These are phyloP conservation scores for Dysphania ambrosioides DNA, from an alignment of 148 eudicot genomes.

Conservation along the genomic window DNA sequence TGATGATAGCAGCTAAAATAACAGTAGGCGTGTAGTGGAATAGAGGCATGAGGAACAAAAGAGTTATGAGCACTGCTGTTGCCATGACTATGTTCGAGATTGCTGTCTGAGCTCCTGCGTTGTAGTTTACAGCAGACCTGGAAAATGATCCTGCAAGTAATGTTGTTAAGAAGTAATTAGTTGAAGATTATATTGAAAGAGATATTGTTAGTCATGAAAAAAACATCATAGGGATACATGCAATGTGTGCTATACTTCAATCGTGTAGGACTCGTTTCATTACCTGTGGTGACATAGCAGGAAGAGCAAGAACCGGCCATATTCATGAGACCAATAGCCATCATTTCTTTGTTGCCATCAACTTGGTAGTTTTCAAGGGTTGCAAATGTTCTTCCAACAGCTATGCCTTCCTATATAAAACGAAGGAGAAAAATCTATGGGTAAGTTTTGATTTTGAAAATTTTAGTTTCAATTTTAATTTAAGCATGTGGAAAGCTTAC, in stretches of 20 bases:
- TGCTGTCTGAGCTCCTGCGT: constrained; percentile 82
- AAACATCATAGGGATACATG: too few relatives aligned
- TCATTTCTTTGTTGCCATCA: constrained; percentile 99
- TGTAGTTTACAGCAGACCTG: constrained; percentile 88
- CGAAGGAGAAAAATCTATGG: neutral
- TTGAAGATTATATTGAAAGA: neutral
- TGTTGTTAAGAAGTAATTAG: neutral
- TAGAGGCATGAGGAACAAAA: constrained; percentile 80
- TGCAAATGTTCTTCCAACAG: constrained; percentile 97
- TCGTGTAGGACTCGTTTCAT: neutral
- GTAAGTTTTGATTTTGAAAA: neutral
- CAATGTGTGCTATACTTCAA: neutral
- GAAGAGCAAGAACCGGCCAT: constrained; percentile 95
- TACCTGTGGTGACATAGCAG: constrained; percentile 90
- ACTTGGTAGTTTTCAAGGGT: constrained; percentile 81
- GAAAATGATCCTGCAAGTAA: constrained; percentile 76
- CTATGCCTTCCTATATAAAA: constrained; percentile 99
- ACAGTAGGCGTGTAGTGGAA: constrained; percentile 77
- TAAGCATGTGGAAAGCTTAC: constrained; percentile 45
- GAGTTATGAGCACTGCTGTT: constrained; percentile 67
- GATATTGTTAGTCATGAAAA: too few relatives aligned
- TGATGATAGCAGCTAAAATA: constrained; percentile 81
- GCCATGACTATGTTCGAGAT: constrained; percentile 90
- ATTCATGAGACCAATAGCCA: constrained; percentile 95
- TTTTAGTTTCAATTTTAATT: neutral